phyloP scores from a whole-genome alignment of 768 basidiomycete species.

The Mycena leptocephala region DNA sequence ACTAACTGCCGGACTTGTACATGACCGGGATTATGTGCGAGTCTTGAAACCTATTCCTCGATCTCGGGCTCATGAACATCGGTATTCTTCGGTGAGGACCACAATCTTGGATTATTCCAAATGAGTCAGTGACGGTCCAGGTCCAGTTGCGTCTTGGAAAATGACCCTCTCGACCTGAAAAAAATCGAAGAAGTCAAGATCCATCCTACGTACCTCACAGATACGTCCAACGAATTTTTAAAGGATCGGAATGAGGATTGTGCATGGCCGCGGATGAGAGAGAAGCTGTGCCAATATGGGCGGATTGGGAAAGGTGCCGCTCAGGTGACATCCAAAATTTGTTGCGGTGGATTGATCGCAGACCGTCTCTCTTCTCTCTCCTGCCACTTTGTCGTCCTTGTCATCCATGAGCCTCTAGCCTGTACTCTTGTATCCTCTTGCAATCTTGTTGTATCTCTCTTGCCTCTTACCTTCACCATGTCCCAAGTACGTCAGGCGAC shows the following conservation, averaged over 20 bases:
- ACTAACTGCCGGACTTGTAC: too few species aligned
- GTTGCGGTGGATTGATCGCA: conserved; percentile 23
- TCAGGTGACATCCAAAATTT: conserved; percentile 21
- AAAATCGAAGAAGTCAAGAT: too few species aligned
- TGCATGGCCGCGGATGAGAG: neutral
- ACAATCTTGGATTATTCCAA: too few species aligned
- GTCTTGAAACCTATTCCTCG: too few species aligned
- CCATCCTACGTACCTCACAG: too few species aligned
- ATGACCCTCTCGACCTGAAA: too few species aligned
- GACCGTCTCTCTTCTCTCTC: neutral
- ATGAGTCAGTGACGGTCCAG: neutral
- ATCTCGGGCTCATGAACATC: too few species aligned
- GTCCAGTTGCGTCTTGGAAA: neutral
- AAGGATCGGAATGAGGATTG: too few species aligned
- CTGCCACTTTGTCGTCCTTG: neutral
- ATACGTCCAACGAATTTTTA: too few species aligned
- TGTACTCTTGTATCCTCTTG: conserved; percentile 22
- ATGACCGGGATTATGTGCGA: too few species aligned
- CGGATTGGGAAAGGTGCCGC: neutral
- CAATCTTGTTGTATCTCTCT: neutral
- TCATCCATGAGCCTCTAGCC: conserved; percentile 24
- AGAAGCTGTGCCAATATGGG: neutral
- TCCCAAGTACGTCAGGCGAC: conserved; percentile 19
- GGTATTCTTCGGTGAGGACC: too few species aligned
- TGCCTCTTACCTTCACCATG: conserved; percentile 19